Base-by-base conservation (phyloP, 2,329 filamentous ascomycete genomes). In the Helminthosporium solani region DNA sequence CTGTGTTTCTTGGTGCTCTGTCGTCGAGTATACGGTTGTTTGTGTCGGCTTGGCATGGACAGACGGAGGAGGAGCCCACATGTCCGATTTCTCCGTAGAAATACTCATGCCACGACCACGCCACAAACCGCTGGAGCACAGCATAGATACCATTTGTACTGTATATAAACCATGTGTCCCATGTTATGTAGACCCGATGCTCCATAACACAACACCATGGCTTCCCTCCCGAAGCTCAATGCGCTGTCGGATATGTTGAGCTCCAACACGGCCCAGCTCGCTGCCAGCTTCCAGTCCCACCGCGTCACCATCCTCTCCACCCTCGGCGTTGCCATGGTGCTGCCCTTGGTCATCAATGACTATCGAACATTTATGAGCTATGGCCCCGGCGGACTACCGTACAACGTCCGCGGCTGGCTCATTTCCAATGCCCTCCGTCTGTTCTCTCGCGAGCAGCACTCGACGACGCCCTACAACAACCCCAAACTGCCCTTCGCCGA, bases 381-480 rank as follows among this genome's bases (percentile, higher is more conserved):
- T 25, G 75, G 75, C 12, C 67, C 64, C 3, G 74, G 75, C 46
- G 75, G 75, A 14, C 46, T 75, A 0, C 74, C 75, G 0, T 63
- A 74, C 54, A 74, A 75, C 44, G 21, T 70, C 21, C 25, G 61
- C 16, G 75, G 75, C 25, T 78, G 72, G 71, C 58, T 73, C 0
- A 16, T 69, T 2, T 52, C 61, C 33, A 49, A 46, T 7, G 12
- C 54, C 4, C 41, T 70, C n/a, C 67, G 67, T 44, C 50, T 61
- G 2, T 16, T 75, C 15, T 64, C 66, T 6, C 49, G 54, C 23
- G 73, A 75, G 50, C 59, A 60, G 2, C 50, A 64, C 4, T 60
- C 58, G 4, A 61, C 68, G 0, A 49, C 56, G 7, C 64, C 66
- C 1, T 67, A 64, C 41, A 28, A 50, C 16, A 52, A 63, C 40